These are phyloP conservation scores for Ganoderma sp. DNA, from an alignment of 1,284 basidiomycete species.

Conservation along the genomic window DNA sequence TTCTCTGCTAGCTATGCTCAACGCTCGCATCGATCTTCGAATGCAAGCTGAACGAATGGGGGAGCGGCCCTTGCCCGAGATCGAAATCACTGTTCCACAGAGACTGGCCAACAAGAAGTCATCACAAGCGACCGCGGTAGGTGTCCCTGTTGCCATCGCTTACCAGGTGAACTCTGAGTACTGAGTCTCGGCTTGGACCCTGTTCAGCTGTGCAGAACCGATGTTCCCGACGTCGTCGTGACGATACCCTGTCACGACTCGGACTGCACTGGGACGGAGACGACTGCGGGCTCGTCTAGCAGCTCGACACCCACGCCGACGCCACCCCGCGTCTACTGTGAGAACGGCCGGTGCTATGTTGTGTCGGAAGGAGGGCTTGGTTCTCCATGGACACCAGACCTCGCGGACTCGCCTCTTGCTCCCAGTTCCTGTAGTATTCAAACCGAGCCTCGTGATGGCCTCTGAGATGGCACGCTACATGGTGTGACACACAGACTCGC, in stretches of 20 bases:
- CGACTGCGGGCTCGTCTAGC: constrained; percentile 5
- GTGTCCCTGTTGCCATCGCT: not conserved
- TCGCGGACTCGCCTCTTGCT: not conserved
- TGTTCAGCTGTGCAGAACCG: constrained; percentile 2
- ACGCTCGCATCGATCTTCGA: constrained; percentile 18
- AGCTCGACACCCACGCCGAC: not conserved
- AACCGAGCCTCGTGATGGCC: not conserved
- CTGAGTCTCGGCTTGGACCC: not conserved
- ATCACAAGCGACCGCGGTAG: constrained; percentile 1
- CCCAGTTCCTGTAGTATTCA: constrained; percentile 1
- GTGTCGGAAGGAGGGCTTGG: constrained; percentile 10
- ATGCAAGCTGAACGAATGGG: constrained; percentile 25
- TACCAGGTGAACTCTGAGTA: too few relatives aligned
- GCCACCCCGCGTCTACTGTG: constrained; percentile 7
- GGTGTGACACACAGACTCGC: too few relatives aligned
- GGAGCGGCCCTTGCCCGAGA: constrained; percentile 18
- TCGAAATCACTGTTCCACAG: constrained; percentile 12
- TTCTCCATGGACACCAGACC: constrained; percentile 4
- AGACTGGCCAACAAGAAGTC: constrained; percentile 8
- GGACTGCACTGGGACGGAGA: not conserved
- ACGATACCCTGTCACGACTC: constrained; percentile 1
- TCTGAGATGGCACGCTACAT: not conserved
- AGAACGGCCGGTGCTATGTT: constrained; percentile 9
- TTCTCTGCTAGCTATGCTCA: constrained; percentile 22
- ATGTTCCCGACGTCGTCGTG: constrained; percentile 5